Evolutionary conservation across 2,329 filamentous ascomycete genomes (phyloP), one percentile per base, ranked within the genome.

Genomic region (Stemphylium beticola): DNA sequence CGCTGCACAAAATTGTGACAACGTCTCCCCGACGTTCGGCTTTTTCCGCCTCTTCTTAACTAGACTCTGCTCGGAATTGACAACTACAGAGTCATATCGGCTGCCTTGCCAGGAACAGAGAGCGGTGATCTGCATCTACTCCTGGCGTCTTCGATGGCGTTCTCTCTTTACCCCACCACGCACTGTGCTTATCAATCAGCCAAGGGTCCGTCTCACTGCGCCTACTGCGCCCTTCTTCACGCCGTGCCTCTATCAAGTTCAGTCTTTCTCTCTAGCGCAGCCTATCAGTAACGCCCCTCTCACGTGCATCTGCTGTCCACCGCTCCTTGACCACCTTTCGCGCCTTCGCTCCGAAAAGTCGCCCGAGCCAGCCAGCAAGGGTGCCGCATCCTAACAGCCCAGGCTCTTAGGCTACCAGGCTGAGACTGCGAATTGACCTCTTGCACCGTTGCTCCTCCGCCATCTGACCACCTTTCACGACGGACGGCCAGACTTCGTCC

Each of bases 151-250:
- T 65, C 62, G 56, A 63, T 43, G 47, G 59, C 55, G 50, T 67
- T 67, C 65, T 62, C 29, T 34, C 26, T 24, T 40, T 42, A 62
- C 60, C 65, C 64, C 64, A 61, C 61, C 56, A 58, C 17, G 54
- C 53, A 36, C 40, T 40, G 40, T 53, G 57, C 46, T 67, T 61
- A 66, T 62, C 63, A 56, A 65, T 64, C 57, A 63, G 56, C 57
- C 42, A 42, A 26, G 12, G 41, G 45, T 46, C 37, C 55, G 22
- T 50, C 37, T 49, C 34, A 17, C 46, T 26, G 32, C 32, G 17
- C 33, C 51, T 31, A 29, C 60, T 60, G 63, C 65, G 62, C 65
- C 63, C 60, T 61, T 49, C 58, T 34, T 20, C 17, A 40, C 46
- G 12, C 31, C 15, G 14, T 29, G 22, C 18, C n/a, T 46, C 31